Evolutionary conservation across 176 grass and related monocot species (phyloP), one percentile per base, ranked within the genome.

Genomic region (Chloris gayana): DNA sequence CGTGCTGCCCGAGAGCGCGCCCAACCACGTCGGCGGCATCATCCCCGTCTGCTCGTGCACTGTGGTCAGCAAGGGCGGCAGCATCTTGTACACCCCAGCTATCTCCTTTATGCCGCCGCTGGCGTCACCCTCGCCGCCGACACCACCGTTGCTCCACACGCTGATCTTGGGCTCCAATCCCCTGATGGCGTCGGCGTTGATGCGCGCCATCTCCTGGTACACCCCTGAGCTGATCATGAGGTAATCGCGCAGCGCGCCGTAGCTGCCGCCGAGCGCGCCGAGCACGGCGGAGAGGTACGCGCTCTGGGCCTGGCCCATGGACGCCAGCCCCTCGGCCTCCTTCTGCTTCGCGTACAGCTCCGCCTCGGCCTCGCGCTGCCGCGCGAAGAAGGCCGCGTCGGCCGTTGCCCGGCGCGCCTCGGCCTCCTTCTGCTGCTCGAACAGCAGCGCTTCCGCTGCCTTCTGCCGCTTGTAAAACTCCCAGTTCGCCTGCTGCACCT

Each of bases 131-230:
- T 7, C 44, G 1, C n/a, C n/a, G n/a, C 22, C 66, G 7, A 5
- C 58, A 34, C 12, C 45, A 0, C 85, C 81, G 21, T 51, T 74
- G 27, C 84, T 90, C 94, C 91, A 97, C 10, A 97, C 59, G 62
- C 89, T 97, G 31, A 97, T 93, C 90, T 94, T 97, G 42, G 94
- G 94, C 82, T 97, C 67, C 14, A 97, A 69, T 9, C 89, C 94
- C 10, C 67, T 68, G 57, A 97, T 39, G 2, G 89, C 94, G 12
- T 90, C 80, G 6, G 91, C 94, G 64, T 97, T 97, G 73, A 92
- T 90, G 73, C 86, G 85, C 0, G 91, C 94, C 76, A 97, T 97
- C 7, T 94, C 91, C 73, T 91, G 73, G 83, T 97, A 97, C 69
- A 80, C 78, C 22, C 87, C 85, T 2, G 84, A 76, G 26, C 35